phyloP scores from a whole-genome alignment of 1,139 yeast species.

The Saccharomyces hybrid region DNA sequence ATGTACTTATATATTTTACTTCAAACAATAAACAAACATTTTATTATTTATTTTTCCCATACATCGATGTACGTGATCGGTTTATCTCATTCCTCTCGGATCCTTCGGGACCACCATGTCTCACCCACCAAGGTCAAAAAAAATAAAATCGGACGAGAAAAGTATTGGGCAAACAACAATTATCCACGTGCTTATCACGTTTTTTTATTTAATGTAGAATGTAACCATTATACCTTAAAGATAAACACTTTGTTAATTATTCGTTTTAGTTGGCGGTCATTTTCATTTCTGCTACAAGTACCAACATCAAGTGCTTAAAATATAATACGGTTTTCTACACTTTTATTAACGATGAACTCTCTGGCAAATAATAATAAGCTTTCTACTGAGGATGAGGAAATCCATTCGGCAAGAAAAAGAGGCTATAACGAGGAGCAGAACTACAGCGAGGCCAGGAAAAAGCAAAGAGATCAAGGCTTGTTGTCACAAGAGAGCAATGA shows the following conservation, averaged over 20 bases:
- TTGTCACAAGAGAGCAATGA: slow-evolving; percentile 9
- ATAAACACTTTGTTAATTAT: background rate
- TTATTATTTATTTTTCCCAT: background rate
- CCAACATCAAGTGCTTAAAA: background rate
- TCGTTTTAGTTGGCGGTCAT: background rate
- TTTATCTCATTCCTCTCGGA: background rate
- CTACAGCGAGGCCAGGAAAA: slow-evolving; percentile 4
- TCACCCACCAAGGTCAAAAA: background rate
- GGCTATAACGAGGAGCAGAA: background rate
- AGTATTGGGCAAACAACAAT: background rate
- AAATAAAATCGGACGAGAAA: background rate
- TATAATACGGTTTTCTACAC: background rate
- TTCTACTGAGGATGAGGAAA: background rate
- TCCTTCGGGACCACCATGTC: background rate
- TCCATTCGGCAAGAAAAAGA: background rate
- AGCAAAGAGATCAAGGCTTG: slow-evolving; percentile 3
- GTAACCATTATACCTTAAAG: background rate
- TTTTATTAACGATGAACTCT: background rate
- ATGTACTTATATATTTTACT: background rate
- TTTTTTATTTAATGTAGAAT: background rate
- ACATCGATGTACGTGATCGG: background rate
- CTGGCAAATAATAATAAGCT: background rate
- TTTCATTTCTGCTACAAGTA: background rate
- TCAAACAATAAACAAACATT: background rate
- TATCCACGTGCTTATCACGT: slow-evolving; percentile 4